phyloP scores from a whole-genome alignment of 805 yeast species.

The Hanseniaspora thailandica region DNA sequence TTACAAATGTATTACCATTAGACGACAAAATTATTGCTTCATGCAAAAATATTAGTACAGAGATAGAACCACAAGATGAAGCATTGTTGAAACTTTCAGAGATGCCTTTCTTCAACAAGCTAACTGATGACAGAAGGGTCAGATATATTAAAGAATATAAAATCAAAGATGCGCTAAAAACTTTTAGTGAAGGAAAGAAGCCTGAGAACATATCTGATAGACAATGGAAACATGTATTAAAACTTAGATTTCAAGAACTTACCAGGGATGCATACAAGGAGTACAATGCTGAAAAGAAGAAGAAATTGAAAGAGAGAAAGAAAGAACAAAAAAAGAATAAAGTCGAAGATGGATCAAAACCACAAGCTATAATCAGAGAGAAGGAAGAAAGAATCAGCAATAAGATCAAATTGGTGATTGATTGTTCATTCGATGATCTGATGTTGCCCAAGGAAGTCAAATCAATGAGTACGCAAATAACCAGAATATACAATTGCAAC shows the following conservation, averaged over 20 bases:
- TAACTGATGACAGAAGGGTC: neutral
- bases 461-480: conserved; percentile 68
- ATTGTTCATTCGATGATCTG: conserved; percentile 80
- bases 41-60: neutral
- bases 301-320: conserved; percentile 36
- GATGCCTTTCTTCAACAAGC: neutral
- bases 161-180: neutral
- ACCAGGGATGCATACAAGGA: conserved; percentile 49
- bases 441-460: conserved; percentile 65
- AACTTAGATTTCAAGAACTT: conserved; percentile 47
- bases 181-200: conserved; percentile 24
- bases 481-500: conserved; percentile 71
- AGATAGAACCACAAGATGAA: neutral
- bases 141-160: conserved; percentile 4
- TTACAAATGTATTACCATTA: neutral
- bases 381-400: conserved; percentile 36
- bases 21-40: neutral
- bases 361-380: conserved; percentile 22
- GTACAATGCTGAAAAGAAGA: conserved; percentile 39
- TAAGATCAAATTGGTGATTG: conserved; percentile 53
- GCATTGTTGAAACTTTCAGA: neutral
- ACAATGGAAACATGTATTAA: conserved; percentile 68
- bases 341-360: conserved; percentile 31
- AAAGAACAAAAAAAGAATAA: conserved; percentile 35
- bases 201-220: conserved; percentile 84